phyloP scores from a whole-genome alignment of 2,329 filamentous ascomycete genomes.

The Pseudopithomyces maydicus region DNA sequence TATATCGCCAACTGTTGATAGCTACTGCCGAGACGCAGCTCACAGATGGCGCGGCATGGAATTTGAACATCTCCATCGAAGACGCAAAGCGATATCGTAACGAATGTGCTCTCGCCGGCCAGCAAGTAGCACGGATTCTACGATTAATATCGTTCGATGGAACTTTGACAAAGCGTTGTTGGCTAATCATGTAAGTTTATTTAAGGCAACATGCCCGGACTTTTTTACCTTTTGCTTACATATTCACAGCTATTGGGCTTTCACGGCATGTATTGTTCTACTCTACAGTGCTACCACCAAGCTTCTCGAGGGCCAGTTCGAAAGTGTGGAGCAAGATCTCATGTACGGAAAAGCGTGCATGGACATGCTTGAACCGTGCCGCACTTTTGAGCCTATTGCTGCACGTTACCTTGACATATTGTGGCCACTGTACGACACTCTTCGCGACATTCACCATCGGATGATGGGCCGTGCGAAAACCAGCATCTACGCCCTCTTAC shows the following conservation, averaged over 20 bases:
- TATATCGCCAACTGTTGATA: constrained; percentile 43
- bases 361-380: constrained; percentile 41
- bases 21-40: constrained; percentile 39
- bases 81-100: constrained; percentile 35
- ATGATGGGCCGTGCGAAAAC: constrained; percentile 39
- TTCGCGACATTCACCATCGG: constrained; percentile 39
- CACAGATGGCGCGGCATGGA: constrained; percentile 27
- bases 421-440: constrained; percentile 40
- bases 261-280: constrained; percentile 40
- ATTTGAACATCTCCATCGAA: constrained; percentile 27
- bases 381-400: constrained; percentile 39
- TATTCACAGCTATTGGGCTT: constrained; percentile 40
- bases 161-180: constrained; percentile 43
- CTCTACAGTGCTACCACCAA: constrained; percentile 42
- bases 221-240: background rate
- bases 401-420: constrained; percentile 38
- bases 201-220: no score
- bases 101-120: constrained; percentile 41
- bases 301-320: constrained; percentile 36
- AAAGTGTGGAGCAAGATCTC: constrained; percentile 39
- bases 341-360: constrained; percentile 40
- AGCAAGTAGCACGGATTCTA: constrained; percentile 43
- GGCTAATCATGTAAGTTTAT: constrained; percentile 43
- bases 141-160: constrained; percentile 40
- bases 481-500: constrained; percentile 40